Percentiles rank a stretch among this genome's conserved stretches.
phyloP scores from a whole-genome alignment of 2,329 filamentous ascomycete species.

The Aspergillus tamarii region DNA sequence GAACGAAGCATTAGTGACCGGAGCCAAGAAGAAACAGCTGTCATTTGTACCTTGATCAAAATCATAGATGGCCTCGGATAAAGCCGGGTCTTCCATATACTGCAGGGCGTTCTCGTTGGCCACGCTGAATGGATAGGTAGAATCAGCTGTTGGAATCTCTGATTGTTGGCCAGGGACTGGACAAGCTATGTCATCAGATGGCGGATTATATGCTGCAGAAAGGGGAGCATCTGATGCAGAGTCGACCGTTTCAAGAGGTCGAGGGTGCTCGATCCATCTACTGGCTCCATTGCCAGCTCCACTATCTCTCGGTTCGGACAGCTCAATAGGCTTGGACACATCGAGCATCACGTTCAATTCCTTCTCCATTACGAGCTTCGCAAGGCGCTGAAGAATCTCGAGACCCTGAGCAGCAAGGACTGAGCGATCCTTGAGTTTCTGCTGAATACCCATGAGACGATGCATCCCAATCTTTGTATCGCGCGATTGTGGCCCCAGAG shows the following conservation, averaged over 20 bases:
- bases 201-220: neutral
- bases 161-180: neutral
- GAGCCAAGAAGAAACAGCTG: neutral
- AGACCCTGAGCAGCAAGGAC: constrained; percentile 24
- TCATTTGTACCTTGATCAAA: constrained; percentile 23
- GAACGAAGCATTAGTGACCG: neutral
- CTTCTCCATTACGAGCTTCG: constrained; percentile 26
- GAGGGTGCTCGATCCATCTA: neutral
- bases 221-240: neutral
- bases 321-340: neutral
- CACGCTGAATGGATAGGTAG: neutral
- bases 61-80: constrained; percentile 24
- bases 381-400: constrained; percentile 24
- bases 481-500: constrained; percentile 19
- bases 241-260: neutral
- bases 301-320: neutral
- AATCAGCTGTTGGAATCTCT: neutral
- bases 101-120: neutral
- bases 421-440: constrained; percentile 20
- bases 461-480: constrained; percentile 25
- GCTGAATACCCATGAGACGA: constrained; percentile 24
- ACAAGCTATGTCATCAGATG: neutral
- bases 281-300: neutral
- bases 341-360: constrained; percentile 26
- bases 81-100: constrained; percentile 20